These are phyloP conservation scores for Fomitiporia mediterranea DNA, from an alignment of 1,284 basidiomycete genomes.

Conservation along the genomic window DNA sequence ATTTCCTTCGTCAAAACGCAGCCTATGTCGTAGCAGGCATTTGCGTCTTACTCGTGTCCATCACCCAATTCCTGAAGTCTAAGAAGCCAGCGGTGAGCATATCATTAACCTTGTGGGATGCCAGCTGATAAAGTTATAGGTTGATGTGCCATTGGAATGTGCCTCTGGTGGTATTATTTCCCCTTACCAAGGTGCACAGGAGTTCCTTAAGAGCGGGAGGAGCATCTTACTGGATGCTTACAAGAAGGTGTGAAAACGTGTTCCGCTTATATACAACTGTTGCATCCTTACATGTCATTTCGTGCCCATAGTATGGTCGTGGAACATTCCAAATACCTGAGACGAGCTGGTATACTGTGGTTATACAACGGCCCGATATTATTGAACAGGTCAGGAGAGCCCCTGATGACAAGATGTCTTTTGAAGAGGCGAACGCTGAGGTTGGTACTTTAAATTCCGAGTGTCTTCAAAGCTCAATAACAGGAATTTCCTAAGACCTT, in stretches of 20 bases:
- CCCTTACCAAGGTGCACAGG: conserved; percentile 13
- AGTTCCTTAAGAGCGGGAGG: conserved; percentile 6
- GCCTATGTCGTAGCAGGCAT: background rate
- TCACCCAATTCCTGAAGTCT: background rate
- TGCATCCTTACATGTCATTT: background rate
- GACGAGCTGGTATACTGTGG: conserved; percentile 27
- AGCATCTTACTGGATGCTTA: conserved; percentile 5
- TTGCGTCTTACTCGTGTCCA: background rate
- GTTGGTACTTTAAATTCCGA: too few species aligned
- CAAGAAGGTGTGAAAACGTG: conserved; percentile 1
- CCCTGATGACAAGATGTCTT: conserved; percentile 30
- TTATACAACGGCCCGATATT: conserved; percentile 24
- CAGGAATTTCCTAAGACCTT: too few species aligned
- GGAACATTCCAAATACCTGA: conserved; percentile 28
- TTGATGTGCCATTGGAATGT: conserved; percentile 5
- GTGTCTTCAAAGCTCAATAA: too few species aligned
- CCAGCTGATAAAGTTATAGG: background rate
- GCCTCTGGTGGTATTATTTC: conserved; percentile 6
- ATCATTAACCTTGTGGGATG: background rate
- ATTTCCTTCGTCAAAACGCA: too few species aligned
- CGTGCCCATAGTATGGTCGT: conserved; percentile 21
- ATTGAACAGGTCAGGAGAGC: conserved; percentile 33
- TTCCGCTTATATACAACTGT: background rate
- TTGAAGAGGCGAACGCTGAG: conserved; percentile 24
- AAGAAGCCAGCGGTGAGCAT: background rate